phyloP scores from a whole-genome alignment of 2,329 filamentous ascomycete genomes.

The Metarhizium brunneum region DNA sequence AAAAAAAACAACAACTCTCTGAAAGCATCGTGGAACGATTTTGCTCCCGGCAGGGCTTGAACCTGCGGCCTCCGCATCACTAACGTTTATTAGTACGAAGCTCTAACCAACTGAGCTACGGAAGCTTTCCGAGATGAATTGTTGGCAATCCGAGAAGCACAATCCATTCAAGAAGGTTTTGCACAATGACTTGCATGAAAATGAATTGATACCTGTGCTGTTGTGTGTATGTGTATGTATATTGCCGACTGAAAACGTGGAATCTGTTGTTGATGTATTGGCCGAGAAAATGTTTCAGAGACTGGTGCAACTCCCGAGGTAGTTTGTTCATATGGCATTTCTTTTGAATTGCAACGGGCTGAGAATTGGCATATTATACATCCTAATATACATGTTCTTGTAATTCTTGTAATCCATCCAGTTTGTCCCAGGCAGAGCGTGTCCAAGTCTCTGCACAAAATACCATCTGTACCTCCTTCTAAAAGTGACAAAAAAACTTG shows the following conservation, averaged over 20 bases:
- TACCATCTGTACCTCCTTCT: neutral
- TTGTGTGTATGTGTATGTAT: too few relatives aligned
- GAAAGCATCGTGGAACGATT: constrained; percentile 3
- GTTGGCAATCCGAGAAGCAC: neutral
- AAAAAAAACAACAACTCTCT: too few relatives aligned
- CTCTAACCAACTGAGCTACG: constrained; percentile 5
- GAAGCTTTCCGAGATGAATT: neutral
- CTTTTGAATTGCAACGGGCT: neutral
- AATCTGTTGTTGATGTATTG: too few relatives aligned
- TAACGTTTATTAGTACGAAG: constrained; percentile 4
- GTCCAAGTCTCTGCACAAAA: neutral
- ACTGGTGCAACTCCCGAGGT: too few relatives aligned
- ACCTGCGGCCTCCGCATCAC: constrained; percentile 5
- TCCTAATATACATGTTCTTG: neutral
- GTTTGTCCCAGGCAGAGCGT: too few relatives aligned
- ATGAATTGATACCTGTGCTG: neutral
- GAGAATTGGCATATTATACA: neutral
- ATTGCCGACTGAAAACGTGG: too few relatives aligned
- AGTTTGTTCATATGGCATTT: neutral
- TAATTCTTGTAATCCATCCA: neutral
- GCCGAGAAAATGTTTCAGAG: too few relatives aligned
- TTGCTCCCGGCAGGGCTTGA: constrained; percentile 5
- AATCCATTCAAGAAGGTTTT: neutral
- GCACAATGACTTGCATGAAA: neutral
- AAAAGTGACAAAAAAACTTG: too few relatives aligned